Evolutionary conservation across 352 stramenopile species (phyloP), one percentile per base, ranked within the genome.

Genomic region (Phytophthora megakarya): DNA sequence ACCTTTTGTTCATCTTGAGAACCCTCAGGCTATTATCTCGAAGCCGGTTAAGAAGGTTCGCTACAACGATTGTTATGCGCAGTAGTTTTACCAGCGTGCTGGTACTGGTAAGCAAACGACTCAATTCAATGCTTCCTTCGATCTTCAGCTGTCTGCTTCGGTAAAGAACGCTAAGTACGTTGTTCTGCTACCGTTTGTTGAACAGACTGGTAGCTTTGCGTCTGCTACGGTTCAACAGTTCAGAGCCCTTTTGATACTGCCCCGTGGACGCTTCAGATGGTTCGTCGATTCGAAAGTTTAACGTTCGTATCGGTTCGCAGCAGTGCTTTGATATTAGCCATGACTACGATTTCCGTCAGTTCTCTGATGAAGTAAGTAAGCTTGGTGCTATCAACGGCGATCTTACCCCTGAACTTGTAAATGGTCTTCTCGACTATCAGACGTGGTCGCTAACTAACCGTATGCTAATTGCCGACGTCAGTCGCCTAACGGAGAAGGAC

Each of bases 351-450:
- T 75, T 56, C 40, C 15, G 53, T 12, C 5, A 39, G 0, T 75
- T 64, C 28, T 18, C 11, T 11, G 49, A 71, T 52, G 61, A 71
- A 37, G 60, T 67, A 2, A 28, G 33, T 6, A 75, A 75, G 38
- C 11, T 75, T 15, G 22, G 18, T 39, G 42, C 61, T 2, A 67
- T 75, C 22, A 75, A 75, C 48, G 67, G 61, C 55, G 49, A 54
- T 51, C 45, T 62, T 1, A 62, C 55, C 13, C 51, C 52, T 23
- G 35, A 67, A 28, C 46, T 70, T 4, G 21, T 21, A 0, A 75
- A 75, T 50, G 66, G 66, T 49, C 38, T 72, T 3, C 51, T 75
- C 44, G 57, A 75, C 37, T 53, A 60, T 18, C 32, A 69, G 16
- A 69, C 53, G 5, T 75, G 53, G 55, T 40, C 23, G 5, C 43